Evolutionary conservation across 768 basidiomycete genomes (phyloP).

Genomic region (Rhizopogon rudus): DNA sequence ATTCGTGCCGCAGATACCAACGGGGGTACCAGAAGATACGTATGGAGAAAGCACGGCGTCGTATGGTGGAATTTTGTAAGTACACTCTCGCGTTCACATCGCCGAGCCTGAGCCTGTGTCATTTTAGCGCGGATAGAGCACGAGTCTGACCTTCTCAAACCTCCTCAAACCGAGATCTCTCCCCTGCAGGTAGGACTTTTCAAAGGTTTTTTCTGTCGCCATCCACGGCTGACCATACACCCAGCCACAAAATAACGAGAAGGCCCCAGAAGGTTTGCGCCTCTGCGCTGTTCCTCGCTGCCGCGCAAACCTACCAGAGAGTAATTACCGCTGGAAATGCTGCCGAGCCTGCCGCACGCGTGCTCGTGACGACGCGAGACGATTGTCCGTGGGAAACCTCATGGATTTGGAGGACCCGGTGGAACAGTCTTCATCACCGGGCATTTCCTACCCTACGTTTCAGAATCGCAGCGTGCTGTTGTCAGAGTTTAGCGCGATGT

Average conservation of each 20-base stretch:
- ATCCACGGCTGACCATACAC: not conserved
- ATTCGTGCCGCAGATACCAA: constrained; percentile 33
- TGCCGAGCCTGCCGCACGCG: constrained; percentile 34
- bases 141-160: not conserved
- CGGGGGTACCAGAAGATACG: constrained; percentile 32
- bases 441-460: constrained; percentile 10
- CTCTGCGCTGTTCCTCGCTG: constrained; percentile 33
- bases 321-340: constrained; percentile 36
- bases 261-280: constrained; percentile 26
- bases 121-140: constrained; percentile 14
- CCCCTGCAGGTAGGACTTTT: not conserved
- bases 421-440: not conserved
- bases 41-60: constrained; percentile 12
- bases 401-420: not conserved
- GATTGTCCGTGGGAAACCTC: not conserved
- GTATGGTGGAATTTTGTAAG: constrained; percentile 7
- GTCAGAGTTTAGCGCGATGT: constrained; percentile 10
- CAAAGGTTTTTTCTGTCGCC: constrained; percentile 12
- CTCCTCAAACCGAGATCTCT: not conserved
- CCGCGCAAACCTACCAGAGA: constrained; percentile 28
- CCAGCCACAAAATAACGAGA: not conserved
- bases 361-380: constrained; percentile 8
- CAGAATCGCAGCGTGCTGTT: constrained; percentile 15
- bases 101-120: not conserved
- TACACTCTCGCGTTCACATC: not conserved